Base-by-base conservation (phyloP, 2,329 filamentous ascomycete genomes). In the Pseudocercospora eumusae region DNA sequence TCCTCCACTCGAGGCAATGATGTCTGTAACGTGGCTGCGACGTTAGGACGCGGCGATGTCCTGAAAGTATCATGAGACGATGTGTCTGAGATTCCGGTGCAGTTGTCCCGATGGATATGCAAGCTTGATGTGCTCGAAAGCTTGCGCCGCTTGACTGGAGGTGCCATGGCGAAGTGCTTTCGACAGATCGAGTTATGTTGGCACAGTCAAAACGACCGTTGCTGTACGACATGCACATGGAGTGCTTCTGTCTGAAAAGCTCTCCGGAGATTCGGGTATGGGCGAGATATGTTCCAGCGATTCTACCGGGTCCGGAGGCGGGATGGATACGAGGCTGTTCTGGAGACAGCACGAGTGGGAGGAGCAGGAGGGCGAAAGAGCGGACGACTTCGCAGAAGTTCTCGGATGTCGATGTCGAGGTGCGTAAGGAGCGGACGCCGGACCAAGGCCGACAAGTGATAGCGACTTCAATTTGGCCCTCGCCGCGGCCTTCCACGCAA, bases 351-450 rank as follows among this genome's bases (percentile, higher is more conserved):
- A 55, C n/a, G n/a, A n/a, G n/a, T n/a, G n/a, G n/a, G n/a, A n/a
- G n/a, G n/a, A n/a, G n/a, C 25, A 18, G 42, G 31, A 42, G 42
- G 57, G 31, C 45, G 67, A 66, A 56, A 27, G 66, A 65, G 60
- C 53, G 64, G 65, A 66, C 42, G 62, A 62, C 64, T 66, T 69
- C 68, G 65, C 68, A 68, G 67, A 69, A 67, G 69, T 58, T 68
- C 64, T 62, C 55, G 36, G 59, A 40, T 55, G 44, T 60, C 56
- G 62, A 33, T 52, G 61, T 60, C 56, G 62, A 33, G 45, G 61
- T 47, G 33, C 59, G 64, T 60, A 72, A 70, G 70, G 71, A 73
- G 60, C 66, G 71, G 67, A 72, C 69, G 68, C 64, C 68, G 70
- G 69, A 69, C 59, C 62, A 63, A 71, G 66, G 69, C 69, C 70